Percentiles rank a stretch among this genome's conserved stretches.
These are phyloP conservation scores for Podospora australis DNA, from an alignment of 495 filamentous ascomycete species.

Conservation along the genomic window DNA sequence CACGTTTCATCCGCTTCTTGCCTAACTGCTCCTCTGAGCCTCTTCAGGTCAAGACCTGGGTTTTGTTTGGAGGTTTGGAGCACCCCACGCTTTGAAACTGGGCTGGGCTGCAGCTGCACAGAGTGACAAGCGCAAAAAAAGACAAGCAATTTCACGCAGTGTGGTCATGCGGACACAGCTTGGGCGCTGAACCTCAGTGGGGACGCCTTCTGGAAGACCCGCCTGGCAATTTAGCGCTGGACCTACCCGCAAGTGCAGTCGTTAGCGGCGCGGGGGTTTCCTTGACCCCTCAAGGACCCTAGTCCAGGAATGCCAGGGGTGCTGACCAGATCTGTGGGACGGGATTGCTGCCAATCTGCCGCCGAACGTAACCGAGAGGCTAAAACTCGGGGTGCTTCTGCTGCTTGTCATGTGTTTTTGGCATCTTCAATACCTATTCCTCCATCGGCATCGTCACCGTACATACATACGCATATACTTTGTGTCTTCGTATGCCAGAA, in stretches of 20 bases:
- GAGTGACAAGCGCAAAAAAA: not conserved
- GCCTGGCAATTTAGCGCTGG: not conserved
- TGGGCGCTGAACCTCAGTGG: too few relatives aligned
- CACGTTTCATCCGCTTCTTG: too few relatives aligned
- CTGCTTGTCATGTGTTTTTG: not conserved
- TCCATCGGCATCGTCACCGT: not conserved
- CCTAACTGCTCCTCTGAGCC: too few relatives aligned
- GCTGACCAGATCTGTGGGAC: not conserved
- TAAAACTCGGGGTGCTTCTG: not conserved
- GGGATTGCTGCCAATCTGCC: not conserved
- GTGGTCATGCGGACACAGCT: not conserved
- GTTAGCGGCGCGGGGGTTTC: not conserved
- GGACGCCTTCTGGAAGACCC: not conserved
- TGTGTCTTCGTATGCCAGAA: too few relatives aligned
- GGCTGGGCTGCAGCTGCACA: not conserved
- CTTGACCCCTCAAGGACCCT: too few relatives aligned
- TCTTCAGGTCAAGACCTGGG: too few relatives aligned
- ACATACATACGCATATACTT: too few relatives aligned
- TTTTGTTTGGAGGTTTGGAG: too few relatives aligned
- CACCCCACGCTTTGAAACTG: constrained; percentile 1
- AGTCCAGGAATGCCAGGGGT: too few relatives aligned
- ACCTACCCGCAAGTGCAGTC: too few relatives aligned
- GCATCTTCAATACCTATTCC: too few relatives aligned
- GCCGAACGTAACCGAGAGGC: not conserved
- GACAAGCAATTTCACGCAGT: not conserved